Conservation (phyloP, 352 stramenopile genomes). For the Phytophthora sansomeana region DNA sequence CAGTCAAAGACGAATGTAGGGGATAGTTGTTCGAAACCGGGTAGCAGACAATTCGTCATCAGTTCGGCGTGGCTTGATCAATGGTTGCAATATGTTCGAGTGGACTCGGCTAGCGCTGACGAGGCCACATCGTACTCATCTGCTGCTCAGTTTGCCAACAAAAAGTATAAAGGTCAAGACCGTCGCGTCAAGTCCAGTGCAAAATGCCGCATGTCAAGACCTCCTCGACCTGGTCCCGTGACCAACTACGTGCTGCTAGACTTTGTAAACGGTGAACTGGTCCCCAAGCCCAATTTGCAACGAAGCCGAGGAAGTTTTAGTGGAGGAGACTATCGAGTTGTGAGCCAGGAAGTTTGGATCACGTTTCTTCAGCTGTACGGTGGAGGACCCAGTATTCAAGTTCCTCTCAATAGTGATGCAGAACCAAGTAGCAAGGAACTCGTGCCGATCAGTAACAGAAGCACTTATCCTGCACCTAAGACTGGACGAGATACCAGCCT, state of each 20-base stretch:
- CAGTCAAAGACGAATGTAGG: conserved; percentile 10
- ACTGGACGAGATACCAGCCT: neutral
- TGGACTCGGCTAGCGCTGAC: conserved; percentile 40
- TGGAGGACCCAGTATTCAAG: conserved; percentile 68
- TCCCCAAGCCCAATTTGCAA: conserved; percentile 50
- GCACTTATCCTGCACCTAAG: too few relatives aligned
- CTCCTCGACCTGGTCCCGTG: conserved; percentile 58
- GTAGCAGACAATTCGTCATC: conserved; percentile 57
- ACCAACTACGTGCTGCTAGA: conserved; percentile 73
- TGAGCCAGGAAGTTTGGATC: conserved; percentile 76
- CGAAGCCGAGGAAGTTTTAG: conserved; percentile 48
- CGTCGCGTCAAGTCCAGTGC: conserved; percentile 15
- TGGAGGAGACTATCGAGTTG: conserved; percentile 63
- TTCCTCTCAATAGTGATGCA: conserved; percentile 23
- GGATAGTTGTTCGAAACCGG: conserved; percentile 1
- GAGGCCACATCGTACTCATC: conserved; percentile 5
- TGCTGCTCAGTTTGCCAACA: conserved; percentile 7
- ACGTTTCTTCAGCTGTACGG: conserved; percentile 68
- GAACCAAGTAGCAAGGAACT: neutral
- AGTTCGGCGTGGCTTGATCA: conserved; percentile 68
- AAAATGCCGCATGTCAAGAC: conserved; percentile 20
- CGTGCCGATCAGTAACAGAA: conserved; percentile 3
- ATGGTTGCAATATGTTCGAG: conserved; percentile 74
- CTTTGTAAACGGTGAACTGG: conserved; percentile 70
- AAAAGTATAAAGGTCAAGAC: neutral